Percentiles rank a stretch among this genome's conserved stretches.
phyloP scores from a whole-genome alignment of 78 protist species.

The Trichosphaerium sp. region DNA sequence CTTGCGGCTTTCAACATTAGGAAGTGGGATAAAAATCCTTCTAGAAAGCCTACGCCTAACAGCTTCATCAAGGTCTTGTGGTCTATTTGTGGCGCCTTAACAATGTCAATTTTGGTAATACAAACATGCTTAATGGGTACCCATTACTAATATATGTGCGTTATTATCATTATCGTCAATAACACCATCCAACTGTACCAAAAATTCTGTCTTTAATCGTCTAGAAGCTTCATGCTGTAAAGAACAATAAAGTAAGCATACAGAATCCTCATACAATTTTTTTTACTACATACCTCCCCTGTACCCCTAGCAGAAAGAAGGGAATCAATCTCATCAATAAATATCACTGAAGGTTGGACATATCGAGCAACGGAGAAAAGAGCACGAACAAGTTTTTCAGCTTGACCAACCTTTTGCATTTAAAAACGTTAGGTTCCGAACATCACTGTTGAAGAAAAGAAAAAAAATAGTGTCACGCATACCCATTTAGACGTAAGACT shows the following conservation, averaged over 20 bases:
- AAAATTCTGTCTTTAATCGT: constrained; percentile 63
- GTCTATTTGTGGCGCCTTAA: constrained; percentile 78
- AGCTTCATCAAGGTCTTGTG: constrained; percentile 90
- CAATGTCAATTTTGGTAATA: neutral
- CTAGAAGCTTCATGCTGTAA: constrained; percentile 50
- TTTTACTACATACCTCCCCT: neutral
- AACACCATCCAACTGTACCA: constrained; percentile 59
- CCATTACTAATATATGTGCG: constrained; percentile 34
- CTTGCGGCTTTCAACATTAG: constrained; percentile 55
- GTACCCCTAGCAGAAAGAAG: constrained; percentile 33
- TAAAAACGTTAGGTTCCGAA: neutral
- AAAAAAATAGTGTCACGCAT: neutral
- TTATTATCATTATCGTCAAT: constrained; percentile 12
- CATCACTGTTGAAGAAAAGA: neutral
- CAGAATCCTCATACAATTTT: neutral
- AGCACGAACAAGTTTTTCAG: constrained; percentile 77
- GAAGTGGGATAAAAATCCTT: constrained; percentile 75
- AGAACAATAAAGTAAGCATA: neutral
- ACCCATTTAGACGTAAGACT: constrained; percentile 69
- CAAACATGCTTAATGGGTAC: constrained; percentile 1
- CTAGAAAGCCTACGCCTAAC: constrained; percentile 65
- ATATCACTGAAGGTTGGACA: constrained; percentile 62
- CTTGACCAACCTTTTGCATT: constrained; percentile 48
- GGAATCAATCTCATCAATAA: constrained; percentile 85
- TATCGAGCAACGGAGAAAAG: constrained; percentile 66